Base-by-base conservation (phyloP, 805 yeast species). In the Ogataea haglerorum region DNA sequence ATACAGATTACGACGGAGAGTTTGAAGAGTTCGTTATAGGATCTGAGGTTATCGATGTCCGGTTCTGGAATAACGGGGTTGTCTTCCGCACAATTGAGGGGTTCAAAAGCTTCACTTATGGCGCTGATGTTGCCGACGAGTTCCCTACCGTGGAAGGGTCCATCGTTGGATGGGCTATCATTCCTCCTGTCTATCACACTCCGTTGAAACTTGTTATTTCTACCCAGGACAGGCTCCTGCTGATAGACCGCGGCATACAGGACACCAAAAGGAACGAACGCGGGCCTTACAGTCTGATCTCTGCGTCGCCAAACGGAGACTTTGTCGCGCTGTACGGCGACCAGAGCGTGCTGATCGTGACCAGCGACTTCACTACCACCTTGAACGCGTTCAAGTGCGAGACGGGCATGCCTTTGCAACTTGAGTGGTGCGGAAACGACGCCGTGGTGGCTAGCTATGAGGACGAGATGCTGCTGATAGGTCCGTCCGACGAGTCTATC, bases 381-480 rank as follows among this genome's bases (percentile, higher is more conserved):
- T 61, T 76, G 12, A 60, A 72, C 30, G 73, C 69, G 34, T 73
- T 68, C 51, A 57, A 70, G 7, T 64, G 75, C 2, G 57, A 53
- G 16, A 52, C 53, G 42, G 40, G 61, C 5, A 44, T 51, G 0
- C 80, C 83, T 0, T 59, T 54, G 30, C 71, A 73, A 44, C 63
- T 85, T 14, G 72, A 70, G 42, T 93, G 97, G 98, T 83, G 96
- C 57, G 87, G 91, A 0, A 78, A 82, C 49, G 95, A 88, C 61
- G 87, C 93, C 0, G 78, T 90, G 1, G 79, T 81, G 0, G 56
- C 82, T 10, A 65, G 78, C 1, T 63, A 63, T 45, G 65, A 72
- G 2, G 91, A 83, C 49, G 88, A 83, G 38, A 52, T 88, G 19
- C 73, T 74, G 45, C 57, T 90, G 12, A 70, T 82, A 25, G 95